A percentile compares a stretch with the other conserved stretches of the same genome.
Evolutionary conservation across 441 rosid species (phyloP).

Genomic region (Euphorbia schlechtendalii): DNA sequence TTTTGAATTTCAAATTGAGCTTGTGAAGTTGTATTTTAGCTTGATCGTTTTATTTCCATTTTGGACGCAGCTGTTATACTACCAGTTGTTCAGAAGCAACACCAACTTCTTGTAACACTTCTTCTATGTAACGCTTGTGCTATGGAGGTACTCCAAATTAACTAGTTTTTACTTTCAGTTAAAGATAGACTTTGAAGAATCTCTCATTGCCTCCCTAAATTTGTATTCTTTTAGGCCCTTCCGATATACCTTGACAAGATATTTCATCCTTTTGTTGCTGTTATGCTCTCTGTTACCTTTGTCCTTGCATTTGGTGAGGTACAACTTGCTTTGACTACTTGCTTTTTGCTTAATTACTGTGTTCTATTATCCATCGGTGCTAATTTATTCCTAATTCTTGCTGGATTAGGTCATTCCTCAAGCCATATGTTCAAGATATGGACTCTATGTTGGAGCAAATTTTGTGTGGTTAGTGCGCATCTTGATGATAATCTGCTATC

Average conservation of each 20-base stretch:
- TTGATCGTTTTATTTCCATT: background rate
- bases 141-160: slow-evolving; percentile 47
- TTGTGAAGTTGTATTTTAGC: background rate
- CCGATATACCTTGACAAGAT: slow-evolving; percentile 83
- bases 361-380: background rate
- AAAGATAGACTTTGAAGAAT: background rate
- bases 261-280: slow-evolving; percentile 78
- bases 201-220: background rate
- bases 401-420: slow-evolving; percentile 79
- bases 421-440: slow-evolving; percentile 86
- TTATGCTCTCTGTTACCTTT: slow-evolving; percentile 78
- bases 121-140: too few relatives aligned
- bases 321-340: slow-evolving; percentile 10
- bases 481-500: too few relatives aligned
- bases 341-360: background rate
- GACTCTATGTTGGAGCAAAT: slow-evolving; percentile 85
- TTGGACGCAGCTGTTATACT: slow-evolving; percentile 50
- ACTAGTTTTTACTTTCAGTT: background rate
- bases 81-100: slow-evolving; percentile 91
- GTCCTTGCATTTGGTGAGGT: slow-evolving; percentile 91
- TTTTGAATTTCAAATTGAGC: background rate
- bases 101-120: slow-evolving; percentile 88
- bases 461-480: slow-evolving; percentile 70
- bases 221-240: slow-evolving; percentile 51
- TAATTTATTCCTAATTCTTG: slow-evolving; percentile 6